A percentile compares a stretch with the other conserved stretches of the same genome.
Evolutionary conservation across 768 basidiomycete species (phyloP).

Genomic region (Mycena rebaudengoi): DNA sequence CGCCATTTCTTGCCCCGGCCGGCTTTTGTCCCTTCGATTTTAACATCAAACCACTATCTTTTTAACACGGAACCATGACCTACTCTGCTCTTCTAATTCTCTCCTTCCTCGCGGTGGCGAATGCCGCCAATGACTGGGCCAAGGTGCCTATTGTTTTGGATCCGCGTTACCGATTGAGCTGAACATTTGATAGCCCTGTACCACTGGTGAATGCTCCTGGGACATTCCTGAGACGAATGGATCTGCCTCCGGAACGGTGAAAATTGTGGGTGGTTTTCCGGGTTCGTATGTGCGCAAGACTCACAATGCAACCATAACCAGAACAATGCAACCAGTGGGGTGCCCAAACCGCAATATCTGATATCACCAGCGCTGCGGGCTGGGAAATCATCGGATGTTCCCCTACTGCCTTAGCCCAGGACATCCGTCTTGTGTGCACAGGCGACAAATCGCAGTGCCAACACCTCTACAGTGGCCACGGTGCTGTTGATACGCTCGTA

Average conservation of each 20-base stretch:
- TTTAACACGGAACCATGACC: neutral
- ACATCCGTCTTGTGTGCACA: constrained; percentile 28
- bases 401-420: constrained; percentile 18
- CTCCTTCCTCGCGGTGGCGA: neutral
- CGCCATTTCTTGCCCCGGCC: too few species aligned
- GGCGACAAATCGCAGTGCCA: constrained; percentile 12
- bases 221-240: neutral
- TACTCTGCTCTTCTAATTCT: neutral
- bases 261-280: too few species aligned
- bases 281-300: too few species aligned
- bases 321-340: too few species aligned
- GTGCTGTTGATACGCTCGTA: constrained; percentile 43
- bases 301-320: too few species aligned
- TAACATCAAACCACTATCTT: neutral
- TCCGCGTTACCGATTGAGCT: neutral
- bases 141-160: neutral
- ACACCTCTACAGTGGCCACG: constrained; percentile 18
- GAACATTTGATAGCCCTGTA: neutral
- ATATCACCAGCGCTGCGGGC: neutral
- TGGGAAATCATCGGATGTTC: constrained; percentile 23
- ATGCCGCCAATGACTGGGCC: neutral
- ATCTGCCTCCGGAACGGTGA: neutral
- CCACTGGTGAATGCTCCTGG: neutral
- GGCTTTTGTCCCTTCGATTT: too few species aligned
- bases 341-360: neutral